Conservation (phyloP, 768 basidiomycete species). For the Leccinum longicurvipes region DNA sequence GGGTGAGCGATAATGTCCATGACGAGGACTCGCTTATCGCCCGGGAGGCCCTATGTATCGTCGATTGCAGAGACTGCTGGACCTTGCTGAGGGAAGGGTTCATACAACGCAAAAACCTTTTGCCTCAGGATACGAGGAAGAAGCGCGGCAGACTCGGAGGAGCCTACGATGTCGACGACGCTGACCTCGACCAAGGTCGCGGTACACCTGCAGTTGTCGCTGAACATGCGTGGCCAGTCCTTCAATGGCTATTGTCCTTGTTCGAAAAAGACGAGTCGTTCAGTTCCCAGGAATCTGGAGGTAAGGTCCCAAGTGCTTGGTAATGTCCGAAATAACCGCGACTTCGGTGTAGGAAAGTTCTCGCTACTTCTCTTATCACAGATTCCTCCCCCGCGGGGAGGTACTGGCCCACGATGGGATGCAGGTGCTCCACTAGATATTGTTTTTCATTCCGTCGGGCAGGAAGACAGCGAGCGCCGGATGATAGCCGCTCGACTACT, state of each 20-base stretch:
- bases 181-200: constrained; percentile 19
- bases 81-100: constrained; percentile 55
- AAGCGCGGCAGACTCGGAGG: constrained; percentile 36
- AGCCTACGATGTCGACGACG: constrained; percentile 24
- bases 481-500: constrained; percentile 35
- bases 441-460: constrained; percentile 35
- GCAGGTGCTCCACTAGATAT: constrained; percentile 49
- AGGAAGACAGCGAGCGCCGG: constrained; percentile 30
- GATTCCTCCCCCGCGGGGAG: constrained; percentile 52
- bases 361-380: constrained; percentile 57
- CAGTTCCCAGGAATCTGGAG: constrained; percentile 31
- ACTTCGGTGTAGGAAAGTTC: constrained; percentile 33
- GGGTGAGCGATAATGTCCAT: constrained; percentile 28
- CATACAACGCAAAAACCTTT: constrained; percentile 34
- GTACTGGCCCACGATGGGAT: constrained; percentile 52
- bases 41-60: constrained; percentile 51
- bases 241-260: constrained; percentile 65
- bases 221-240: constrained; percentile 63
- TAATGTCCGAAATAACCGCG: constrained; percentile 7
- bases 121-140: constrained; percentile 20
- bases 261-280: constrained; percentile 65
- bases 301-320: constrained; percentile 5
- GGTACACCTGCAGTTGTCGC: constrained; percentile 41
- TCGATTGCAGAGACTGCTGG: constrained; percentile 57
- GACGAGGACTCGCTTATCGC: constrained; percentile 57